Evolutionary conservation across 371 early-diverging fungal genomes (phyloP).

Genomic region (Gilbertella persicaria): DNA sequence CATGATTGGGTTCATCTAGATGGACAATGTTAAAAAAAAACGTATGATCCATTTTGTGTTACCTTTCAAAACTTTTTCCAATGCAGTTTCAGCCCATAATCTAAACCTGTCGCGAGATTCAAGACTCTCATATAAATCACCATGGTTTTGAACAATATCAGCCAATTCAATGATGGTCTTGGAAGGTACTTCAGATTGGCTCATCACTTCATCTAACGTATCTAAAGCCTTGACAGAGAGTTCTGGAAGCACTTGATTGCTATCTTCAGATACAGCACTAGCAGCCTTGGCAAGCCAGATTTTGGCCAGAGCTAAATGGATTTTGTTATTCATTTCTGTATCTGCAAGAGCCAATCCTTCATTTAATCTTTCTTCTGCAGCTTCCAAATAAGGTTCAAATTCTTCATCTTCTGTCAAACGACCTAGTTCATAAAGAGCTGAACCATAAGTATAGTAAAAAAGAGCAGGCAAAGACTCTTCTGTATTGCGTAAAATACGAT

Average conservation of each 20-base stretch:
- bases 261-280: conserved; percentile 17
- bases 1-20: conserved; percentile 38
- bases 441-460: conserved; percentile 60
- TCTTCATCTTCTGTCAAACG: conserved; percentile 47
- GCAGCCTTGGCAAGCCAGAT: conserved; percentile 46
- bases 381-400: conserved; percentile 43
- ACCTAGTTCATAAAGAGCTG: conserved; percentile 58
- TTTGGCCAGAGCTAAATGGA: conserved; percentile 39
- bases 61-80: conserved; percentile 30
- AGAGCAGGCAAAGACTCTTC: conserved; percentile 38
- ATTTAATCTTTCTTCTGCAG: conserved; percentile 47
- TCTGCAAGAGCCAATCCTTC: conserved; percentile 12
- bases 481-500: conserved; percentile 59
- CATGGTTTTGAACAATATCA: conserved; percentile 34
- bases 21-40: background rate
- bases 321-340: conserved; percentile 19
- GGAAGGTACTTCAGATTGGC: conserved; percentile 2
- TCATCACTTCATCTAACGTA: conserved; percentile 16
- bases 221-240: conserved; percentile 27
- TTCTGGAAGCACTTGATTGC: conserved; percentile 25
- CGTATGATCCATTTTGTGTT: background rate
- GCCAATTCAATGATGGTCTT: conserved; percentile 31
- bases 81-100: conserved; percentile 35
- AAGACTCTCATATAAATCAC: conserved; percentile 27
- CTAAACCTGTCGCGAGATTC: conserved; percentile 29